phyloP scores from a whole-genome alignment of 345 rosid species.

The Mallotus nudiflorus region DNA sequence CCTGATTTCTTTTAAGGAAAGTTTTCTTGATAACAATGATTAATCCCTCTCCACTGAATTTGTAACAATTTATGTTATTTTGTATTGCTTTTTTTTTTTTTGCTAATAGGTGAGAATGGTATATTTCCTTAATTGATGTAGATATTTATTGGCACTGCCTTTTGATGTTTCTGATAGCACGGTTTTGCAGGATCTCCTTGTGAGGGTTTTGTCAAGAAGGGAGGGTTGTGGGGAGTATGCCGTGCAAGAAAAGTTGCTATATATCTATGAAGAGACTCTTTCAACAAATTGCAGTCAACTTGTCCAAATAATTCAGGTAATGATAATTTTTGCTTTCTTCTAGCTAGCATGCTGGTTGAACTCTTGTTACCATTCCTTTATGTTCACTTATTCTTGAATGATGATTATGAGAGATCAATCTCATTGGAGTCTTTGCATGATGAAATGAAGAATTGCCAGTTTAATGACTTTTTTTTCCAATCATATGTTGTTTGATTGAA shows the following conservation, averaged over 20 bases:
- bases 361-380: constrained; percentile 1
- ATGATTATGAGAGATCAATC: constrained; percentile 7
- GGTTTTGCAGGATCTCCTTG: constrained; percentile 70
- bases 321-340: constrained; percentile 21
- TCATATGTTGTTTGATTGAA: background rate
- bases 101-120: background rate
- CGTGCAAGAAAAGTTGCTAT: constrained; percentile 57
- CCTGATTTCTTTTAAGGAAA: background rate
- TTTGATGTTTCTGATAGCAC: constrained; percentile 46
- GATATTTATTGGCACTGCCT: constrained; percentile 20
- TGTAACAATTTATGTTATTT: background rate
- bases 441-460: background rate
- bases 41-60: background rate
- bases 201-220: constrained; percentile 60
- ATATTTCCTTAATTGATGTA: background rate
- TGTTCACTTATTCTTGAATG: background rate
- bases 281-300: constrained; percentile 63
- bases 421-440: constrained; percentile 4
- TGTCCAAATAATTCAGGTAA: constrained; percentile 75
- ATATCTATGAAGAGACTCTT: constrained; percentile 69
- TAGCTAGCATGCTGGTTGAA: constrained; percentile 1
- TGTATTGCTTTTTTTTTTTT: background rate
- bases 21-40: background rate
- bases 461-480: background rate
- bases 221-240: constrained; percentile 55